Percentiles rank a stretch among this genome's conserved stretches.
Evolutionary conservation across 164 flowering plant genomes (phyloP).

Genomic region (Taxillus chinensis): DNA sequence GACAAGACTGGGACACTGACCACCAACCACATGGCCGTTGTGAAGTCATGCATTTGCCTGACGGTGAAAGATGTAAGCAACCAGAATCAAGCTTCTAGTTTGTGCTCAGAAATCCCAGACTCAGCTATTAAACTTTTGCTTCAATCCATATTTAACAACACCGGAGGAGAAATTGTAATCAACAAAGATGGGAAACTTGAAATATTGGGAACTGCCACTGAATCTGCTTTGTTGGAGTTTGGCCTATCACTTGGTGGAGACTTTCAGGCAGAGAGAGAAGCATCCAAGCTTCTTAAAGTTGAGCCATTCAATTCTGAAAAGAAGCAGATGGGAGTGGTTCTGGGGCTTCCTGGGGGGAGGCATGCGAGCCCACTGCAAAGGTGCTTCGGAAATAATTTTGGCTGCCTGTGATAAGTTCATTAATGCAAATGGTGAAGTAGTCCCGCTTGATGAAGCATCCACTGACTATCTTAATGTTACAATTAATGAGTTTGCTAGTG

Average conservation of each 20-base stretch:
- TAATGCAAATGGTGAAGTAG: conserved; percentile 48
- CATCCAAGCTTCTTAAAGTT: conserved; percentile 43
- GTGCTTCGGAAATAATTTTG: conserved; percentile 74
- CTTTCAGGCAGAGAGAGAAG: conserved; percentile 39
- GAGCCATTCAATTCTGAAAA: conserved; percentile 80
- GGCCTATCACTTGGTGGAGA: conserved; percentile 66
- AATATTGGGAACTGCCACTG: conserved; percentile 66
- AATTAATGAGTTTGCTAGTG: conserved; percentile 55
- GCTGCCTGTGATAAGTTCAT: conserved; percentile 60
- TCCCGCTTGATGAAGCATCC: conserved; percentile 47
- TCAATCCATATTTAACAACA: conserved; percentile 60
- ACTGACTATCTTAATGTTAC: conserved; percentile 31
- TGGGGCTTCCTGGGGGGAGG: conserved; percentile 59
- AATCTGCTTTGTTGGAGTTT: conserved; percentile 56
- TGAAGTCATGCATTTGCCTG: conserved; percentile 62
- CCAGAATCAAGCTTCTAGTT: conserved; percentile 12
- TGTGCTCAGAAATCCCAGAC: conserved; percentile 38
- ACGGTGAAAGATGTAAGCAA: conserved; percentile 31
- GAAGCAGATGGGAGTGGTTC: conserved; percentile 65
- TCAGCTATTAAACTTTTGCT: conserved; percentile 33
- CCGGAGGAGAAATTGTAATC: conserved; percentile 67
- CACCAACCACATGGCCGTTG: conserved; percentile 77
- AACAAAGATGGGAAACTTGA: conserved; percentile 45
- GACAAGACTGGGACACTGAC: conserved; percentile 85
- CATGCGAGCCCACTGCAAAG: conserved; percentile 54